phyloP scores from a whole-genome alignment of 495 filamentous ascomycete species.

The Astrocystis sublimbata region DNA sequence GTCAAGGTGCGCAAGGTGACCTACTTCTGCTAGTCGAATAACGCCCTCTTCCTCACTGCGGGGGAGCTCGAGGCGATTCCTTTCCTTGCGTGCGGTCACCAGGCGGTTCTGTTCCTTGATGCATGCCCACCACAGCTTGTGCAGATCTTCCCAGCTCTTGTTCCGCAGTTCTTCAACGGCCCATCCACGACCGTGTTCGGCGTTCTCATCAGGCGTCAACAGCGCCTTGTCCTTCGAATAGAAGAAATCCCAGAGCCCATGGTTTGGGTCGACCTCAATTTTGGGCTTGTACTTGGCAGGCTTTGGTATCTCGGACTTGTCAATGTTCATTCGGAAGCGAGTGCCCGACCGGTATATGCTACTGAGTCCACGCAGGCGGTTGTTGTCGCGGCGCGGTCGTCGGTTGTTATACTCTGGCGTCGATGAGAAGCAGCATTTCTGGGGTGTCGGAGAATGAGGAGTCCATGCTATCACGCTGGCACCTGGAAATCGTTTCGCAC shows the following conservation, averaged over 20 bases:
- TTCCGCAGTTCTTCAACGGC: constrained; percentile 79
- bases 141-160: constrained; percentile 93
- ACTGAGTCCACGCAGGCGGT: constrained; percentile 74
- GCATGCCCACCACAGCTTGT: constrained; percentile 93
- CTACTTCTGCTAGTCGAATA: constrained; percentile 62
- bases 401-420: constrained; percentile 28
- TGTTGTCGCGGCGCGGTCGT: constrained; percentile 55
- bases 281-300: constrained; percentile 61
- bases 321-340: constrained; percentile 65
- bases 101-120: constrained; percentile 89
- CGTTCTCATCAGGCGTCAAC: constrained; percentile 65
- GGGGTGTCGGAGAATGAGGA: constrained; percentile 15
- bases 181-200: constrained; percentile 78
- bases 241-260: constrained; percentile 97
- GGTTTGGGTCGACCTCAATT: constrained; percentile 63
- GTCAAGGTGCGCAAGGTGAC: constrained; percentile 26
- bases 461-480: constrained; percentile 19
- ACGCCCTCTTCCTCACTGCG: constrained; percentile 67
- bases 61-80: constrained; percentile 60
- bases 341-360: constrained; percentile 76
- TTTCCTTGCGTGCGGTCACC: constrained; percentile 71
- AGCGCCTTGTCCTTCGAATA: constrained; percentile 62
- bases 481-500: constrained; percentile 13
- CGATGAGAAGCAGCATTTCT: constrained; percentile 31
- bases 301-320: constrained; percentile 69